Percentiles rank a stretch among this genome's conserved stretches.
Evolutionary conservation across 2,329 filamentous ascomycete species (phyloP).

Genomic region (Colletotrichum brevisporum): DNA sequence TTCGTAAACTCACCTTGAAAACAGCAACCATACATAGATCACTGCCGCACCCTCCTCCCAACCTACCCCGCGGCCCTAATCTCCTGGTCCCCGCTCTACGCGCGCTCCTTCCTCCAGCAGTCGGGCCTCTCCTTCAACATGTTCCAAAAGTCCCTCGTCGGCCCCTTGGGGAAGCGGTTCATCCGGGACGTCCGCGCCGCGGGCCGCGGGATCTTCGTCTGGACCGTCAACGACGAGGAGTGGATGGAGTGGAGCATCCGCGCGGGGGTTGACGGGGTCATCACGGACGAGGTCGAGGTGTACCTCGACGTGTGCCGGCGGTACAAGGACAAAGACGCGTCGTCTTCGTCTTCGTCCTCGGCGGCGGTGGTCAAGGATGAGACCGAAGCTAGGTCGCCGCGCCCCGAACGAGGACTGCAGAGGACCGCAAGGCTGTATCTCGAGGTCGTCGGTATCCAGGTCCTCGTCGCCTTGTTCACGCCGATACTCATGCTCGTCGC

Average conservation of each 20-base stretch:
- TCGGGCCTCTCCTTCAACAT: slow-evolving; percentile 85
- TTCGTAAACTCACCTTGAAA: slow-evolving; percentile 1
- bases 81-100: slow-evolving; percentile 76
- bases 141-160: slow-evolving; percentile 76
- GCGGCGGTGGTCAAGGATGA: background rate
- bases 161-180: slow-evolving; percentile 77
- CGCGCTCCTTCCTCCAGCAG: slow-evolving; percentile 75
- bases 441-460: slow-evolving; percentile 28
- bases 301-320: slow-evolving; percentile 72
- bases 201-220: slow-evolving; percentile 76
- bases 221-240: slow-evolving; percentile 87
- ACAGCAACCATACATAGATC: slow-evolving; percentile 71
- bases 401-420: slow-evolving; percentile 7
- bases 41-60: slow-evolving; percentile 74
- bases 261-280: slow-evolving; percentile 79
- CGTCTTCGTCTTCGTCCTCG: no score
- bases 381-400: background rate
- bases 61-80: slow-evolving; percentile 77
- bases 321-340: background rate
- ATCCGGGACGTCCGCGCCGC: slow-evolving; percentile 66
- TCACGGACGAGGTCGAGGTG: slow-evolving; percentile 84
- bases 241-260: slow-evolving; percentile 87
- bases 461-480: slow-evolving; percentile 26
- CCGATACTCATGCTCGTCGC: slow-evolving; percentile 35
- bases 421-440: slow-evolving; percentile 22